Conservation (phyloP, 176 grass and related monocot species). For the Carex pumila region DNA sequence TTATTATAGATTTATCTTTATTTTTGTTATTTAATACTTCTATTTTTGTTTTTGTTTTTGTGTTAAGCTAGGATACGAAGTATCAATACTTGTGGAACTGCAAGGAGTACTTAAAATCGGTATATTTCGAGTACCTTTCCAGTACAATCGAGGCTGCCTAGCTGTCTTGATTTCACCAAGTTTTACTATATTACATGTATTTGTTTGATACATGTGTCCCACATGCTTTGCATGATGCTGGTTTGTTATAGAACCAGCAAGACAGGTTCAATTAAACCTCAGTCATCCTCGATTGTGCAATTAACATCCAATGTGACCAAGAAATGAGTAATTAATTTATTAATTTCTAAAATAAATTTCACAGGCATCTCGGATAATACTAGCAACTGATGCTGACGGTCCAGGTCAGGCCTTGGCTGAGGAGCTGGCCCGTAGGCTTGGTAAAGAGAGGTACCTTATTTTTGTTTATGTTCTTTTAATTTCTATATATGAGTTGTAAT, state of each 20-base stretch:
- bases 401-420: constrained; percentile 87
- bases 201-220: not conserved
- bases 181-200: not conserved
- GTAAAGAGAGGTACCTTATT: constrained; percentile 80
- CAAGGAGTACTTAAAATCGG: constrained; percentile 81
- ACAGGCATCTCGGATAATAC: constrained; percentile 94
- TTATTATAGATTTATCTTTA: not conserved
- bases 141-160: not conserved
- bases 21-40: constrained; percentile 33
- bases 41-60: constrained; percentile 14
- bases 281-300: not conserved
- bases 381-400: constrained; percentile 72
- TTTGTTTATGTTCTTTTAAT: constrained; percentile 11
- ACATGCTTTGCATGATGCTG: not conserved
- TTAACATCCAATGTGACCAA: not conserved
- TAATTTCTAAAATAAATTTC: not conserved
- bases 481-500: constrained; percentile 1
- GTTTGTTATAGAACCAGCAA: not conserved
- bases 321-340: not conserved
- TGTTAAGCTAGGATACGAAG: constrained; percentile 93
- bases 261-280: not conserved
- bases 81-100: constrained; percentile 89
- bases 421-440: constrained; percentile 86
- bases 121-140: constrained; percentile 10
- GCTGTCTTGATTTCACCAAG: not conserved